phyloP scores from a whole-genome alignment of 108 stramenopile species.

The Nannochloropsis gaditana region DNA sequence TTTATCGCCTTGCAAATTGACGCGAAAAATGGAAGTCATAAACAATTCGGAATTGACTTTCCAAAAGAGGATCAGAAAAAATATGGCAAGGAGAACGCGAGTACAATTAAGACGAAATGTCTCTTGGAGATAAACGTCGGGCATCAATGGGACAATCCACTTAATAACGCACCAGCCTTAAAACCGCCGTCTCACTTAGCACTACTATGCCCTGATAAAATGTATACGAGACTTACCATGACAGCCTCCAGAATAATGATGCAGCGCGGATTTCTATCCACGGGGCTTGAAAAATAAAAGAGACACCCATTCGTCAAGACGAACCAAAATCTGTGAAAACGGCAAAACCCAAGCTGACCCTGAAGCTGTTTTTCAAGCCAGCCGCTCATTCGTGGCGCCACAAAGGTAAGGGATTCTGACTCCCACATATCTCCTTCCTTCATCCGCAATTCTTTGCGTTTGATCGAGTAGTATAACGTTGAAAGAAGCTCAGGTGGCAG shows the following conservation, averaged over 20 bases:
- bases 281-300: slow-evolving; percentile 48
- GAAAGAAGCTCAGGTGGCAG: slow-evolving; percentile 58
- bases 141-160: background rate
- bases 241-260: slow-evolving; percentile 47
- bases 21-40: background rate
- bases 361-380: slow-evolving; percentile 54
- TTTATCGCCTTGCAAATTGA: slow-evolving; percentile 25
- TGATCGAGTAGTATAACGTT: slow-evolving; percentile 60
- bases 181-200: background rate
- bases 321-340: slow-evolving; percentile 47
- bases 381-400: slow-evolving; percentile 48
- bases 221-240: slow-evolving; percentile 27
- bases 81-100: background rate
- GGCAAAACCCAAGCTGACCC: slow-evolving; percentile 18
- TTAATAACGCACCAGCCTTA: background rate
- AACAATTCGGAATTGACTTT: background rate
- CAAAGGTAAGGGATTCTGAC: slow-evolving; percentile 48
- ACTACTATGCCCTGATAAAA: background rate
- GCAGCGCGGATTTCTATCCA: slow-evolving; percentile 42
- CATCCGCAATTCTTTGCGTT: slow-evolving; percentile 62
- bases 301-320: slow-evolving; percentile 47
- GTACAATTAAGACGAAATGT: background rate
- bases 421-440: slow-evolving; percentile 52
- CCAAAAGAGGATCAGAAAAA: background rate
- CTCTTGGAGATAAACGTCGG: slow-evolving; percentile 20